Conservation (phyloP, 148 eudicot genomes). For the Rhododendron molle region DNA sequence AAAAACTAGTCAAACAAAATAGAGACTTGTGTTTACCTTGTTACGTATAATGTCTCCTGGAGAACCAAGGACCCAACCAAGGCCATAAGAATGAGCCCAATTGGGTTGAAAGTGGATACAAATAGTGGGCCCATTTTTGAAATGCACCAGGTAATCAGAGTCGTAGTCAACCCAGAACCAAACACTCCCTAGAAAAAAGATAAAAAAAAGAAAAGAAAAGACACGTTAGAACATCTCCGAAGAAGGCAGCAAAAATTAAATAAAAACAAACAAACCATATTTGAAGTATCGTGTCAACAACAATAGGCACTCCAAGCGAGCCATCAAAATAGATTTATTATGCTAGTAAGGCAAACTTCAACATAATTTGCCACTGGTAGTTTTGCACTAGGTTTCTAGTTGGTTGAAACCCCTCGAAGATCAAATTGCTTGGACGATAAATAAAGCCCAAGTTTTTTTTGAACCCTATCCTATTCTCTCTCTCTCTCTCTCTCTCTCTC, state of each 20-base stretch:
- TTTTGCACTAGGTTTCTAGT: too few species aligned
- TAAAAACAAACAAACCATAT: too few species aligned
- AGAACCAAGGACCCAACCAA: not conserved
- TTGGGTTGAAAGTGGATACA: not conserved
- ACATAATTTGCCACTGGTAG: not conserved
- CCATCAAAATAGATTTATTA: too few species aligned
- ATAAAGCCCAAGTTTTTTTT: too few species aligned
- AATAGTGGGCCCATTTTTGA: not conserved
- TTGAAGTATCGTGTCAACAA: too few species aligned
- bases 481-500: too few species aligned
- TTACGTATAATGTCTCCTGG: not conserved
- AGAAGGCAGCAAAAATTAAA: not conserved
- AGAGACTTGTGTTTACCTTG: not conserved
- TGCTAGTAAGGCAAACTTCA: not conserved
- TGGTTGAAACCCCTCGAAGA: too few species aligned
- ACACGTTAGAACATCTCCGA: too few species aligned
- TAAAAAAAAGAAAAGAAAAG: too few species aligned
- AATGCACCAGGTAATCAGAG: not conserved
- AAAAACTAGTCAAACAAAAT: too few species aligned
- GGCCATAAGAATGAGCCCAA: not conserved
- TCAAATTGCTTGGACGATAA: not conserved
- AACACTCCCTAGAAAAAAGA: not conserved
- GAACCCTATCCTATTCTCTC: not conserved
- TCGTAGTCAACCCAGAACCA: not conserved
- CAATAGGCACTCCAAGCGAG: too few species aligned